These are phyloP conservation scores for Claviceps arundinis DNA, from an alignment of 2,329 filamentous ascomycete species.

Conservation along the genomic window DNA sequence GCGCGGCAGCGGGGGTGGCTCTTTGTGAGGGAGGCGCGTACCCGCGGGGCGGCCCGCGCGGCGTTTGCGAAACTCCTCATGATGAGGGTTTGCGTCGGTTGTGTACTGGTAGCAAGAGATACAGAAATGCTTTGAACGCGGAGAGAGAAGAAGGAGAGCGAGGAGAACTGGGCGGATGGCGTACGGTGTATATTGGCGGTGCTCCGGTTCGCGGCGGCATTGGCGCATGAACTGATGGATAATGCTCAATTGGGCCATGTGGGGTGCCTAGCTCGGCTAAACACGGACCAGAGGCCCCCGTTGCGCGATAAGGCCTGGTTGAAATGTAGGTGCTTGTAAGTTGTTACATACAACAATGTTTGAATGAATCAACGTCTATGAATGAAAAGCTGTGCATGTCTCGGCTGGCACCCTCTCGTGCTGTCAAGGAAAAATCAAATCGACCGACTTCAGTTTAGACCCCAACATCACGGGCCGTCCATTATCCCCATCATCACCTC, in stretches of 20 bases:
- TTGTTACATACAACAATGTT: not conserved
- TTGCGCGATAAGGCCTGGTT: not conserved
- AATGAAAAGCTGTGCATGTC: not conserved
- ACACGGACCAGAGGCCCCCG: too few species aligned
- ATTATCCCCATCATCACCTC: not conserved
- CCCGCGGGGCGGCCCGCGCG: conserved; percentile 17
- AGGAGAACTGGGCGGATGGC: too few species aligned
- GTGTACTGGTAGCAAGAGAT: not conserved
- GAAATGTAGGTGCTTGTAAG: not conserved
- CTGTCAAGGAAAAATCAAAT: not conserved
- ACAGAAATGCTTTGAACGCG: too few species aligned
- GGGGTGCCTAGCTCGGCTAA: too few species aligned
- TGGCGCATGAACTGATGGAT: too few species aligned
- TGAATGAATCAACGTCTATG: not conserved
- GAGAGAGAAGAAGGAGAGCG: too few species aligned
- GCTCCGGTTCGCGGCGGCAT: too few species aligned
- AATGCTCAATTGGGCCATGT: too few species aligned
- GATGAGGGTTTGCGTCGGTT: not conserved
- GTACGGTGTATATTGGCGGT: too few species aligned
- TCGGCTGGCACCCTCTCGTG: not conserved
- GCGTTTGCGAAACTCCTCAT: conserved; percentile 21
- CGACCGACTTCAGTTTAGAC: not conserved
- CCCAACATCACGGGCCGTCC: not conserved
- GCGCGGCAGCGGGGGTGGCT: not conserved
- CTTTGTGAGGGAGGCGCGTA: conserved; percentile 7